These are phyloP conservation scores for Solanum boliviense DNA, from an alignment of 257 asterid genomes.

Conservation along the genomic window DNA sequence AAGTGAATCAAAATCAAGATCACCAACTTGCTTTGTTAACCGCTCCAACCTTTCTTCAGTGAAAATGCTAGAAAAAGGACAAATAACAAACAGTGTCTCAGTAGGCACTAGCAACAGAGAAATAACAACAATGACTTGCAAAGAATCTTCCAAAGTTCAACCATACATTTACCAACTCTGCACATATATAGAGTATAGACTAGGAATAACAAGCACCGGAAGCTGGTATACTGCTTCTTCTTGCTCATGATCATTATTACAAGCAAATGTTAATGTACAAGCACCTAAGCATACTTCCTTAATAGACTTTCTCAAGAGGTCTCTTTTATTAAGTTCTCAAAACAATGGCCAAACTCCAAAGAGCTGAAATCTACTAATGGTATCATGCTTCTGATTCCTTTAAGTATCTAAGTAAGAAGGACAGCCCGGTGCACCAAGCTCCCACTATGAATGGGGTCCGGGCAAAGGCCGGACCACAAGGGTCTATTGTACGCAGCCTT, in stretches of 20 bases:
- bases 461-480: not conserved
- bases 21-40: constrained; percentile 53
- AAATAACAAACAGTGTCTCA: not conserved
- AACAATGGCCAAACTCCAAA: not conserved
- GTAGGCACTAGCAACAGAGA: not conserved
- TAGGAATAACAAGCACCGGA: not conserved
- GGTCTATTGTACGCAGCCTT: not conserved
- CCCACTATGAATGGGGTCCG: not conserved
- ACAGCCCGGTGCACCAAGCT: not conserved
- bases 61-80: constrained; percentile 55
- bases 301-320: not conserved
- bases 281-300: not conserved
- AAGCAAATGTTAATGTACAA: not conserved
- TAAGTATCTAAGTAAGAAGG: not conserved
- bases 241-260: not conserved
- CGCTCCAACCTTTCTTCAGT: constrained; percentile 89
- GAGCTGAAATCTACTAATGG: not conserved
- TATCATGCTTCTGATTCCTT: not conserved
- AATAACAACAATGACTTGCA: not conserved
- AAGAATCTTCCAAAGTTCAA: constrained; percentile 1
- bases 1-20: constrained; percentile 51
- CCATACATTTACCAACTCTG: not conserved
- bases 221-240: not conserved
- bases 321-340: not conserved
- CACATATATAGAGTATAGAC: not conserved